These are phyloP conservation scores for Berberis vulgaris DNA, from an alignment of 164 flowering plant genomes.

Conservation along the genomic window DNA sequence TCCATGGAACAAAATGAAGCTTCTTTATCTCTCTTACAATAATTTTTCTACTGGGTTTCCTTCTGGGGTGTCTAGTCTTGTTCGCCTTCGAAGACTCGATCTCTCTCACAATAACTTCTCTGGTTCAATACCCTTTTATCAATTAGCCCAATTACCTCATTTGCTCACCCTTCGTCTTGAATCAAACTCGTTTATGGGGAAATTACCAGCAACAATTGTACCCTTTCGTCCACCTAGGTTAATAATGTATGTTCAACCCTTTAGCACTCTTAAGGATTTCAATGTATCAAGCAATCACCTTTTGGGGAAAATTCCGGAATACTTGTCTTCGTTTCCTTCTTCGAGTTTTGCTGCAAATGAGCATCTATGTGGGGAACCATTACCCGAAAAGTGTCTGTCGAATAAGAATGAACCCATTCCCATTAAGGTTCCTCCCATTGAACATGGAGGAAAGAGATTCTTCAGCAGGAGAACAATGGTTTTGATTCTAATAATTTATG, in stretches of 20 bases:
- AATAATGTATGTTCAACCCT: neutral
- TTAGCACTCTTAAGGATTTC: constrained; percentile 20
- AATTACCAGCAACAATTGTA: too few relatives aligned
- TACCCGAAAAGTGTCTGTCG: constrained; percentile 18
- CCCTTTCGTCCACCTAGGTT: too few relatives aligned
- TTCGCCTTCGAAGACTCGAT: constrained; percentile 34
- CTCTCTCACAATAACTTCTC: constrained; percentile 29
- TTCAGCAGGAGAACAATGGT: constrained; percentile 6
- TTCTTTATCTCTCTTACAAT: constrained; percentile 41
- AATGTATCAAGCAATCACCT: constrained; percentile 40
- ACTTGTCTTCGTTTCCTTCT: constrained; percentile 17
- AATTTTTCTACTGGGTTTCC: constrained; percentile 31
- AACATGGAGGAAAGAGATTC: constrained; percentile 1
- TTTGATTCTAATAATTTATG: constrained; percentile 14
- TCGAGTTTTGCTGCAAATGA: constrained; percentile 31
- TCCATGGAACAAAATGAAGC: constrained; percentile 33
- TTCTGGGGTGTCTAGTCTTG: constrained; percentile 25
- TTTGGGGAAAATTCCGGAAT: constrained; percentile 27
- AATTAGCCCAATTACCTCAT: constrained; percentile 17
- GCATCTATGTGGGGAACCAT: constrained; percentile 41
- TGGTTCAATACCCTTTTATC: constrained; percentile 28
- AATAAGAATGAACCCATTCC: constrained; percentile 13
- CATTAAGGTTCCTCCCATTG: constrained; percentile 5
- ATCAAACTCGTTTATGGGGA: constrained; percentile 29
- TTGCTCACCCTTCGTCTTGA: constrained; percentile 42